These are phyloP conservation scores for Candida takata DNA, from an alignment of 805 yeast genomes.

Conservation along the genomic window DNA sequence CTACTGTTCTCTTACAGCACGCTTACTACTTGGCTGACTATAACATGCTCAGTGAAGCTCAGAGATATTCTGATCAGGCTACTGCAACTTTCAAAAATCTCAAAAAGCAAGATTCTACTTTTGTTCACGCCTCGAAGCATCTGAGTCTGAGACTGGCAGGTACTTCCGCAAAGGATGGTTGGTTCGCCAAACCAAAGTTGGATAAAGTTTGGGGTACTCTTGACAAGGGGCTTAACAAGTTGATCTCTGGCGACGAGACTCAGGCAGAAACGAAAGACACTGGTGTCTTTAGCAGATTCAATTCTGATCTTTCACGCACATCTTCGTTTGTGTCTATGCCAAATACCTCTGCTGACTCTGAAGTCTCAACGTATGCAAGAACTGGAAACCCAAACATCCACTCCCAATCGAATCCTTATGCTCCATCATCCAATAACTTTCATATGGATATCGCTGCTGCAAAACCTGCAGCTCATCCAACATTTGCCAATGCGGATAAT, in stretches of 20 bases:
- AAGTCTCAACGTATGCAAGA: conserved; percentile 4
- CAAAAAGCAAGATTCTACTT: conserved; percentile 29
- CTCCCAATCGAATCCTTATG: conserved; percentile 5
- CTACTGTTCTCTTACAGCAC: conserved; percentile 57
- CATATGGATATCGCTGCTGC: too few species aligned
- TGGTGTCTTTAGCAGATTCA: conserved; percentile 65
- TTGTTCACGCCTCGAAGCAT: conserved; percentile 28
- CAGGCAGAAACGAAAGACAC: conserved; percentile 29
- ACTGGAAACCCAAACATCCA: conserved; percentile 2
- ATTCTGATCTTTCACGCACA: conserved; percentile 60
- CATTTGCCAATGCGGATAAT: neutral
- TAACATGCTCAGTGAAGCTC: conserved; percentile 52
- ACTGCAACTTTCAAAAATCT: conserved; percentile 32
- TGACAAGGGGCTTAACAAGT: conserved; percentile 70
- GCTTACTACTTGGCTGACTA: conserved; percentile 65
- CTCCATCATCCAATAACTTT: neutral
- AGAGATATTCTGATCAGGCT: conserved; percentile 53
- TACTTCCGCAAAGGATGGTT: conserved; percentile 43
- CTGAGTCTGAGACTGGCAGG: conserved; percentile 43
- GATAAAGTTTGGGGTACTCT: conserved; percentile 86
- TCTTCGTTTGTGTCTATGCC: conserved; percentile 24
- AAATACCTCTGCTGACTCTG: conserved; percentile 5
- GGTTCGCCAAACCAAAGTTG: conserved; percentile 74
- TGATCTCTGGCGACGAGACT: conserved; percentile 79
- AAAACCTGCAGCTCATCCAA: too few species aligned